Evolutionary conservation across 129 eudicot species (phyloP), one percentile per base, ranked within the genome.

Genomic region (Helianthus annuus): DNA sequence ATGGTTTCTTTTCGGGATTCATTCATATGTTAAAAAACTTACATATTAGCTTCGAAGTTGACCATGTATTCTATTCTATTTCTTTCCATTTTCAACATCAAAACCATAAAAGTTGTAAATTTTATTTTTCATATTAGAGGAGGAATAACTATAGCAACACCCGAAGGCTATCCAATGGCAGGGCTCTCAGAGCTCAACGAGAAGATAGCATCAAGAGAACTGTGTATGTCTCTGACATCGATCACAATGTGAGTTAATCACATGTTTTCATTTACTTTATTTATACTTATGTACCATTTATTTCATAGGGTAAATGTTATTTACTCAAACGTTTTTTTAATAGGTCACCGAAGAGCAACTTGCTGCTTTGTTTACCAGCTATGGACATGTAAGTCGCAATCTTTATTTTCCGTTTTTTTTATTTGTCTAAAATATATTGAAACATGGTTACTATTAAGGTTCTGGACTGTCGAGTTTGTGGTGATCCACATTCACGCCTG

Each of bases 401-500:
- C n/a, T 48, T 61, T 5, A 6, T 60, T 69, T 48, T 5, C 12
- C 36, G 0, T 15, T 42, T 61, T 48, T n/a, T n/a, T 29, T 29
- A 9, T 14, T 6, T 58, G 57, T 57, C 36, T 58, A 34, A 68
- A 7, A 2, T 17, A 60, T 60, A 24, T 32, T 40, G 36, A 7
- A 38, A 64, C 48, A 64, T 75, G 60, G 58, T 53, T 78, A 44
- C 39, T 80, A 36, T 72, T 75, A 72, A 94, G 99, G 99, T 94
- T 83, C 83, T 94, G 77, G 99, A 94, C 66, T 94, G 99, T 66
- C 96, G 99, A 54, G 88, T 94, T 34, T 94, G 99, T 74, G 99
- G 99, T 8, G 99, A 94, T 76, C 96, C 99, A n/a, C 91, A 90
- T 73, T 94, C 99, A 60, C 96, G 95, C 72, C 97, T 90, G 53